phyloP scores from a whole-genome alignment of 768 basidiomycete genomes.

The Tephrocybe sp. region DNA sequence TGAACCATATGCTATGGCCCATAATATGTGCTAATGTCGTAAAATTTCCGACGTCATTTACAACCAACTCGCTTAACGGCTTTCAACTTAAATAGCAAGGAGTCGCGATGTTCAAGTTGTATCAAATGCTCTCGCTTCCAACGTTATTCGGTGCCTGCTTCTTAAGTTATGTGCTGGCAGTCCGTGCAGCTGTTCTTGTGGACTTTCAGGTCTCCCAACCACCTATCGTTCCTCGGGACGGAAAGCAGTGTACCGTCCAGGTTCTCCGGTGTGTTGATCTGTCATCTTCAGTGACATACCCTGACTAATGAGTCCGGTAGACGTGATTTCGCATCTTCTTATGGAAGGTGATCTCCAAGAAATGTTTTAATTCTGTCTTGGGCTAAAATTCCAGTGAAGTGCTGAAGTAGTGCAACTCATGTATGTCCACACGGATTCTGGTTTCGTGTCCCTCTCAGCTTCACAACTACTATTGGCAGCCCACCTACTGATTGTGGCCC shows the following conservation, averaged over 20 bases:
- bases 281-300: slow-evolving; percentile 1
- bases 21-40: neutral
- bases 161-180: slow-evolving; percentile 12
- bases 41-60: slow-evolving; percentile 1
- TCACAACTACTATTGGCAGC: slow-evolving; percentile 27
- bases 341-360: slow-evolving; percentile 44
- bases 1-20: neutral
- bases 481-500: slow-evolving; percentile 72
- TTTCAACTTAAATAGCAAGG: neutral
- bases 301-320: slow-evolving; percentile 26
- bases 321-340: slow-evolving; percentile 72
- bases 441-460: neutral
- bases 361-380: neutral
- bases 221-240: slow-evolving; percentile 59
- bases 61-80: slow-evolving; percentile 1
- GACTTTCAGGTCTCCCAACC: slow-evolving; percentile 75
- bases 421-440: slow-evolving; percentile 31
- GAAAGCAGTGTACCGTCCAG: slow-evolving; percentile 60
- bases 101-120: neutral
- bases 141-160: slow-evolving; percentile 11
- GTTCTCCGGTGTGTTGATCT: slow-evolving; percentile 52
- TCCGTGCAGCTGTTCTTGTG: slow-evolving; percentile 48
- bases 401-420: slow-evolving; percentile 61
- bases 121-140: slow-evolving; percentile 16
- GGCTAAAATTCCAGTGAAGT: slow-evolving; percentile 27